These are phyloP conservation scores for Suhomyces faveliae DNA, from an alignment of 805 yeast species.

Conservation along the genomic window DNA sequence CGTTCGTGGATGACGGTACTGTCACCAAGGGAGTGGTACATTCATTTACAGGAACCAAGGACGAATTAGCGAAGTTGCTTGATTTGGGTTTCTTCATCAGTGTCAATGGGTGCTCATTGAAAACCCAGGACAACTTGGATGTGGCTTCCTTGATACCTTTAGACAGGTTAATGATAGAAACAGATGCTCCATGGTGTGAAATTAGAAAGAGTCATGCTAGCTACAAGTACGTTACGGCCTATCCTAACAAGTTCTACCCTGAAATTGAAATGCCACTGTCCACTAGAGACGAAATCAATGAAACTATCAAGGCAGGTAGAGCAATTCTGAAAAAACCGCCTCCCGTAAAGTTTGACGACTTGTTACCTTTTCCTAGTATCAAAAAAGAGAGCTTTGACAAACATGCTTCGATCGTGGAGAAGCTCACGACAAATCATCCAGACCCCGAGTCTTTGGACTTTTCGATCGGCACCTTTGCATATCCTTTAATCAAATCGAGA, in stretches of 20 bases:
- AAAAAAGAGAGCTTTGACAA: constrained; percentile 61
- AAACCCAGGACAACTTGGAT: constrained; percentile 67
- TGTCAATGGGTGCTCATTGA: constrained; percentile 90
- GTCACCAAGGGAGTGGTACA: constrained; percentile 66
- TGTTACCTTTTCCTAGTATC: constrained; percentile 59
- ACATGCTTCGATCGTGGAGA: constrained; percentile 19
- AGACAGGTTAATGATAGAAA: constrained; percentile 74
- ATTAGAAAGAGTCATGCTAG: constrained; percentile 81
- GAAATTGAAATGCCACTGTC: constrained; percentile 10
- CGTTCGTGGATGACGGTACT: constrained; percentile 51
- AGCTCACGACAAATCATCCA: constrained; percentile 7
- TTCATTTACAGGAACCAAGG: constrained; percentile 82
- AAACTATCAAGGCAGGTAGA: not conserved
- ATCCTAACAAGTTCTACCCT: constrained; percentile 61
- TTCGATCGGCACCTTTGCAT: constrained; percentile 24
- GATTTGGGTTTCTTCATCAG: constrained; percentile 68
- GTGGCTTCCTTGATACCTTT: constrained; percentile 70
- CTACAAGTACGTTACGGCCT: constrained; percentile 50
- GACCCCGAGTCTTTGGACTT: constrained; percentile 11
- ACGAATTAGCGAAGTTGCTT: constrained; percentile 60
- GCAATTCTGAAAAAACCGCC: not conserved
- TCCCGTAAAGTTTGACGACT: constrained; percentile 39
- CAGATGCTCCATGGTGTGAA: constrained; percentile 99
- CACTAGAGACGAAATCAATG: constrained; percentile 2
- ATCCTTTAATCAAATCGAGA: constrained; percentile 70